Evolutionary conservation across 1,139 yeast genomes (phyloP).

Genomic region (Geotrichum citri-aurantii): DNA sequence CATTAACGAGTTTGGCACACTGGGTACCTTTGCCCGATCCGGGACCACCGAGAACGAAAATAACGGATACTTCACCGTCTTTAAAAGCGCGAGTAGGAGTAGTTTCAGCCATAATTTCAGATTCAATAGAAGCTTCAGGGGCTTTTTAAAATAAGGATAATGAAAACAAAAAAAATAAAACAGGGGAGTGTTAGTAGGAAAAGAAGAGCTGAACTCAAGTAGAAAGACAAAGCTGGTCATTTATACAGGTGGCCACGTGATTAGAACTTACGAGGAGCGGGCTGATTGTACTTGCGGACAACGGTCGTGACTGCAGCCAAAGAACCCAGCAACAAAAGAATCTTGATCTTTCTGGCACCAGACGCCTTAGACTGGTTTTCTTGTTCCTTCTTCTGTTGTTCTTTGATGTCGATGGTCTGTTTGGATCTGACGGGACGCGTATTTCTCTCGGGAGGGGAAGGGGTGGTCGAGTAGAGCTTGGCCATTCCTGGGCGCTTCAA

Average conservation of each 20-base stretch:
- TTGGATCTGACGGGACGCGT: slow-evolving; percentile 6
- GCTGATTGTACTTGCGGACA: slow-evolving; percentile 6
- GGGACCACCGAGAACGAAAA: slow-evolving; percentile 75
- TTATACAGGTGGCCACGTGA: background rate
- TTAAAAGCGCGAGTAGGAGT: slow-evolving; percentile 47
- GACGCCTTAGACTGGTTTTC: background rate
- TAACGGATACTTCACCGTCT: slow-evolving; percentile 62
- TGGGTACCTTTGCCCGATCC: slow-evolving; percentile 98
- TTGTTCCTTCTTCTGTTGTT: slow-evolving; percentile 1
- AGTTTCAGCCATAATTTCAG: slow-evolving; percentile 8
- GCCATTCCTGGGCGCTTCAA: background rate
- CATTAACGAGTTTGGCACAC: slow-evolving; percentile 75
- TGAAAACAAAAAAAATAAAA: too few species aligned
- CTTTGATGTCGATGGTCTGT: background rate
- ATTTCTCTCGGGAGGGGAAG: slow-evolving; percentile 1
- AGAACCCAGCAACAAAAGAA: slow-evolving; percentile 13
- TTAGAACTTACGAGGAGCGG: slow-evolving; percentile 13
- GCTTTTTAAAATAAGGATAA: background rate
- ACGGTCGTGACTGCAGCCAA: slow-evolving; percentile 16
- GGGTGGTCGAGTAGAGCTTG: background rate
- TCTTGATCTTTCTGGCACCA: slow-evolving; percentile 2
- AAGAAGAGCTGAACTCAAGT: background rate
- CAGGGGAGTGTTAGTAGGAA: background rate
- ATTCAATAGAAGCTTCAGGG: slow-evolving; percentile 17
- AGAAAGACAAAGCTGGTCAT: background rate